phyloP scores from a whole-genome alignment of 257 asterid genomes.

The Voacanga thouarsii region DNA sequence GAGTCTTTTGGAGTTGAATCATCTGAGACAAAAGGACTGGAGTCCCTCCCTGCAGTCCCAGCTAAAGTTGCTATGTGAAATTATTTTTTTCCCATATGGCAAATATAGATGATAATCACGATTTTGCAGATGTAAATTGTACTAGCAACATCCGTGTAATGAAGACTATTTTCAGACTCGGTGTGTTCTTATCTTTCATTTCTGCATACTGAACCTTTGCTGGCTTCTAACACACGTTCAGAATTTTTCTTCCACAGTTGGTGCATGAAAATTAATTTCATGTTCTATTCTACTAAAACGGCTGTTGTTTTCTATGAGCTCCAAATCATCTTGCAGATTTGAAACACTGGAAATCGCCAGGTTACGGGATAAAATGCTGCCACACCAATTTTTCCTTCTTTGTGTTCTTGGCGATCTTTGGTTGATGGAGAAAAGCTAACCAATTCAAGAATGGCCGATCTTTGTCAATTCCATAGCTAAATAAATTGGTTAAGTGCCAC shows the following conservation, averaged over 20 bases:
- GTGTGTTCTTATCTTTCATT: neutral
- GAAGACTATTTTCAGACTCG: neutral
- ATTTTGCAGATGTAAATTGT: conserved; percentile 26
- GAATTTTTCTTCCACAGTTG: no score
- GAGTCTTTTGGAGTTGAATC: neutral
- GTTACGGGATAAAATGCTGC: no score
- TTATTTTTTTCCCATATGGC: neutral
- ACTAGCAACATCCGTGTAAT: neutral
- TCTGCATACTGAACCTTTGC: neutral
- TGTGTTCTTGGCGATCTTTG: no score
- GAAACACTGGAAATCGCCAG: no score
- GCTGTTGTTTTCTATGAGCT: no score
- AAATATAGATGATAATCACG: conserved; percentile 7
- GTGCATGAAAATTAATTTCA: no score
- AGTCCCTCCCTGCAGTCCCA: neutral
- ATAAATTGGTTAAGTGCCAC: neutral
- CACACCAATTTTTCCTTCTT: no score
- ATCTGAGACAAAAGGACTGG: neutral
- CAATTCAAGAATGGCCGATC: neutral
- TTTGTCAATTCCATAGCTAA: no score
- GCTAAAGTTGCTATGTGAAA: conserved; percentile 3
- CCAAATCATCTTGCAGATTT: no score
- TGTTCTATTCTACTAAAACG: no score
- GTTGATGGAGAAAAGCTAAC: neutral
- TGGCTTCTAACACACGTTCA: no score